Percentiles rank a stretch among this genome's conserved stretches.
phyloP scores from a whole-genome alignment of 805 yeast species.

The Ogataea wickerhamii region DNA sequence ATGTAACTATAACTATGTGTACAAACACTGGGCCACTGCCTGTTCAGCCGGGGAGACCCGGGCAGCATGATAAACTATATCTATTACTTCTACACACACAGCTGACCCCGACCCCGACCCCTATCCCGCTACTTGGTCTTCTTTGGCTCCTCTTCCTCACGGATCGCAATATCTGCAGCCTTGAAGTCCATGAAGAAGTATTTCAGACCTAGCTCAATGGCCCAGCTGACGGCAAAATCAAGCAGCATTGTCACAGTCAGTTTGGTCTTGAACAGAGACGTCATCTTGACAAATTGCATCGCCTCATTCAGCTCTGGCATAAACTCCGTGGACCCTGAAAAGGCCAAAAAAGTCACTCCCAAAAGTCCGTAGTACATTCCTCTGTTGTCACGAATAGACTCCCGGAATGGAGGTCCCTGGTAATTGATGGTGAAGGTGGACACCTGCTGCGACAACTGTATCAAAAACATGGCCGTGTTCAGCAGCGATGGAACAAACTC shows the following conservation, averaged over 20 bases:
- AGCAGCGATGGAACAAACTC: conserved; percentile 83
- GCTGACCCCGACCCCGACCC: not conserved
- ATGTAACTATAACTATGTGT: too few relatives aligned
- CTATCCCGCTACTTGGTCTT: too few relatives aligned
- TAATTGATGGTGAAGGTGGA: conserved; percentile 97
- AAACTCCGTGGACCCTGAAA: conserved; percentile 91
- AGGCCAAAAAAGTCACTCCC: conserved; percentile 85
- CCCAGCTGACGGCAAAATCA: conserved; percentile 76
- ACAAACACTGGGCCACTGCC: too few relatives aligned
- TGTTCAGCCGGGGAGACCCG: too few relatives aligned
- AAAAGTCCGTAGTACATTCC: conserved; percentile 96
- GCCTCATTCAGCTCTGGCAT: conserved; percentile 91
- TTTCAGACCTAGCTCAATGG: conserved; percentile 77
- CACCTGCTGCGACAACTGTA: conserved; percentile 94
- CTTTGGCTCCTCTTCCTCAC: conserved; percentile 18
- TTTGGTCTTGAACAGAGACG: conserved; percentile 64
- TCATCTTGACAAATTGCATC: conserved; percentile 89
- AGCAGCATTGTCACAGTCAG: conserved; percentile 68
- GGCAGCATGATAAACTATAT: too few relatives aligned
- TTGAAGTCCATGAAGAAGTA: conserved; percentile 83
- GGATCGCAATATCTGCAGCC: conserved; percentile 83
- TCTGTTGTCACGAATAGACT: conserved; percentile 81
- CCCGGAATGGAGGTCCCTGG: conserved; percentile 95
- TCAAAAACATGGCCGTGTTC: conserved; percentile 92
- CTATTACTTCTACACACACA: too few relatives aligned